Evolutionary conservation across 2,329 filamentous ascomycete species (phyloP).

Genomic region (Colletotrichum sp.): DNA sequence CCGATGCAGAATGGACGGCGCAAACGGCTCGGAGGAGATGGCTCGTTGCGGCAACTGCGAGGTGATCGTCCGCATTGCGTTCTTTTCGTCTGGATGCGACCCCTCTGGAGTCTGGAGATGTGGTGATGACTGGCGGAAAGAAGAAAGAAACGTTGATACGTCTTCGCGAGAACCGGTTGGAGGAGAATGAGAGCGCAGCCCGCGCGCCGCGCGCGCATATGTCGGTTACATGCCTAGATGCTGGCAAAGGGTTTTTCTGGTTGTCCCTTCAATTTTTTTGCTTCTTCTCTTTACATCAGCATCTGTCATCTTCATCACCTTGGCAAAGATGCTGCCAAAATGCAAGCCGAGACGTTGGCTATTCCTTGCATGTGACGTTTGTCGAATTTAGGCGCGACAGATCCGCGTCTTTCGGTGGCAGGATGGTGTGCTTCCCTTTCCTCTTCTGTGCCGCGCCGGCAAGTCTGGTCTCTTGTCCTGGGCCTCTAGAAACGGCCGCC

Average conservation of each 20-base stretch:
- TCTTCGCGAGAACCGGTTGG: not conserved
- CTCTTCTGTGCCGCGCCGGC: not conserved
- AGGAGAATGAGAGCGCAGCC: not conserved
- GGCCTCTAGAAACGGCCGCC: not conserved
- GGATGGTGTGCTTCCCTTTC: not conserved
- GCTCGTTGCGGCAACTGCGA: slow-evolving; percentile 7
- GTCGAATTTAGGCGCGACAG: slow-evolving; percentile 6
- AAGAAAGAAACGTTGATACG: not conserved
- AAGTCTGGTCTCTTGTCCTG: not conserved
- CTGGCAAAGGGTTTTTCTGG: not conserved
- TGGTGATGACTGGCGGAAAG: not conserved
- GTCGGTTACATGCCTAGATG: not conserved
- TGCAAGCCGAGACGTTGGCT: not conserved
- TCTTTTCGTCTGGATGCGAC: not conserved
- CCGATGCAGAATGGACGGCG: not conserved
- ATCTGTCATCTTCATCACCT: slow-evolving; percentile 9
- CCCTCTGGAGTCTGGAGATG: not conserved
- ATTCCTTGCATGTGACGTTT: not conserved
- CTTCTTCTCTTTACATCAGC: slow-evolving; percentile 11
- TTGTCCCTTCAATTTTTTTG: not conserved
- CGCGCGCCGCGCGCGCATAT: not conserved
- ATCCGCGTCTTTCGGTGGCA: not conserved
- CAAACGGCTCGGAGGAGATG: slow-evolving; percentile 10
- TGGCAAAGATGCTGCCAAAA: not conserved
- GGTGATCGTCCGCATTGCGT: not conserved